Conservation (phyloP, 139 green algal species). For the Volvox reticuliferus region DNA sequence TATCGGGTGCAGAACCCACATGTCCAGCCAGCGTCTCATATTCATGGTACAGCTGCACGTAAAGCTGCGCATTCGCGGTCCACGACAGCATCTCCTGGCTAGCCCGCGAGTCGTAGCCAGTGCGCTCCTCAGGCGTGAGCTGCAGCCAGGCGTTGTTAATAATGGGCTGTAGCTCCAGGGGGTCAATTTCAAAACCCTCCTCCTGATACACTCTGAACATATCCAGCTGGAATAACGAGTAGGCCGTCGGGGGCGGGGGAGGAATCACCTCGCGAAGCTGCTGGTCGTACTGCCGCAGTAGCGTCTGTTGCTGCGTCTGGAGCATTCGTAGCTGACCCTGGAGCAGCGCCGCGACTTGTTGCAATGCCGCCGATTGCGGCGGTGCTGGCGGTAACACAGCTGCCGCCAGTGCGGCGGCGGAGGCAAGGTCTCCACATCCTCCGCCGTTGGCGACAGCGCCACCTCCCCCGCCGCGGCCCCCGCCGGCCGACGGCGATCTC, state of each 20-base stretch:
- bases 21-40: conserved; percentile 17
- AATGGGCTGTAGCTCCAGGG: conserved; percentile 32
- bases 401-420: neutral
- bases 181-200: conserved; percentile 44
- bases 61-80: conserved; percentile 6
- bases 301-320: conserved; percentile 29
- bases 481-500: neutral
- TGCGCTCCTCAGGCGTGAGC: conserved; percentile 46
- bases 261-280: conserved; percentile 17
- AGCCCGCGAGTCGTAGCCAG: conserved; percentile 34
- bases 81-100: neutral
- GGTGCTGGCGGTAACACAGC: neutral
- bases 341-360: conserved; percentile 35
- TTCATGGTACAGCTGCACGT: conserved; percentile 35
- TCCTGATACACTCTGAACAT: conserved; percentile 49
- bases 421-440: neutral
- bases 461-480: neutral
- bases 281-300: conserved; percentile 39
- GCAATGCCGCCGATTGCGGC: neutral
- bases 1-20: neutral
- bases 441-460: neutral
- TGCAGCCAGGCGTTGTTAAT: conserved; percentile 47
- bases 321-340: conserved; percentile 32
- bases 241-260: neutral
- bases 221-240: conserved; percentile 36